A percentile compares a stretch with the other conserved stretches of the same genome.
Conservation (phyloP, 345 rosid genomes). For the Pistacia integerrima region DNA sequence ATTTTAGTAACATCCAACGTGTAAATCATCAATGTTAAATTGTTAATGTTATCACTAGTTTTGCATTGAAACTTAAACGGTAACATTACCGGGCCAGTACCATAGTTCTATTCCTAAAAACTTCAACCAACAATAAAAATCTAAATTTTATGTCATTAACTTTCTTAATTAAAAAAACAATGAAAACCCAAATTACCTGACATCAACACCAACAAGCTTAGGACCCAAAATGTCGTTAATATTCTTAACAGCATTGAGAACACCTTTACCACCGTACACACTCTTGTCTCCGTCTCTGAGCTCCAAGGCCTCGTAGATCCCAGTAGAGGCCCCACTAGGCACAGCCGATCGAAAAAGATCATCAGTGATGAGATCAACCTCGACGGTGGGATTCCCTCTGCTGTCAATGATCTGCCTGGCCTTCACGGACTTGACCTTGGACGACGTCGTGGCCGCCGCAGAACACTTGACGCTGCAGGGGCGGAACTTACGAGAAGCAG, state of each 20-base stretch:
- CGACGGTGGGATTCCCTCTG: constrained; percentile 95
- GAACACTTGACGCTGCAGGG: constrained; percentile 55
- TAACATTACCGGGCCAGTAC: too few relatives aligned
- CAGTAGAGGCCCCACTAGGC: constrained; percentile 98
- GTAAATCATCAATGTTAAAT: too few relatives aligned
- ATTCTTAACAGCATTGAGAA: constrained; percentile 70
- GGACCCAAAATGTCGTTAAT: constrained; percentile 81
- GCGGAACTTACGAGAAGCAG: constrained; percentile 35
- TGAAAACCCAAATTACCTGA: constrained; percentile 47
- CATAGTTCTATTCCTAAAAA: too few relatives aligned
- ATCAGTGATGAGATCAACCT: constrained; percentile 90
- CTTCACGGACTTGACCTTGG: constrained; percentile 71
- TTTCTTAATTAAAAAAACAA: too few relatives aligned
- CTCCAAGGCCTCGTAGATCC: constrained; percentile 95
- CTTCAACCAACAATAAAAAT: too few relatives aligned
- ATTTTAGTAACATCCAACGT: too few relatives aligned
- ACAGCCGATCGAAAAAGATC: constrained; percentile 87
- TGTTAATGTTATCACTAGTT: too few relatives aligned
- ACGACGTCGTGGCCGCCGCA: constrained; percentile 26
- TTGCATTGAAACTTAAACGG: too few relatives aligned
- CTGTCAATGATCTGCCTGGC: constrained; percentile 99
- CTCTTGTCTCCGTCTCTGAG: constrained; percentile 88
- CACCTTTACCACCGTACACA: constrained; percentile 94
- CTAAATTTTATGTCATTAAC: background rate
- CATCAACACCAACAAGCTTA: constrained; percentile 87